A percentile compares a stretch with the other conserved stretches of the same genome.
Evolutionary conservation across 345 rosid genomes (phyloP).

Genomic region (Eucalyptus curtisii): DNA sequence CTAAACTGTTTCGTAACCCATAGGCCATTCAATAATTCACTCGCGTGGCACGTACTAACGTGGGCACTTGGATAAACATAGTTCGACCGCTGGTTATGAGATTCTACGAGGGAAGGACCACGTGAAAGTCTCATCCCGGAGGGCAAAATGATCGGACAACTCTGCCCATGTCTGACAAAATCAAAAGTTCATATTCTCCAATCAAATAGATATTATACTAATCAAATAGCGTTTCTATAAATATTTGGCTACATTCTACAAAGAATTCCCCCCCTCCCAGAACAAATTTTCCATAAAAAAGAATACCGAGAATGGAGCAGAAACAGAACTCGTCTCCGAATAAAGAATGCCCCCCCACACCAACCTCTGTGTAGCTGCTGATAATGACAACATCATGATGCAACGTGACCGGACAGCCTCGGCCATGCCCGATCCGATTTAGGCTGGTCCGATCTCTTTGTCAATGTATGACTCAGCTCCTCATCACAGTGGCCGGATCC

Average conservation of each 20-base stretch:
- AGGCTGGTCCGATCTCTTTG: not conserved
- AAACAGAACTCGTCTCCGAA: not conserved
- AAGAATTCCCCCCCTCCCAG: not conserved
- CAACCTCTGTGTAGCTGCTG: not conserved
- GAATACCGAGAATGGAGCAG: not conserved
- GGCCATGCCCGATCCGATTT: fast-evolving
- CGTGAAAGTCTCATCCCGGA: not conserved
- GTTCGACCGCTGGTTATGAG: not conserved
- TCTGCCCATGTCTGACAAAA: not conserved
- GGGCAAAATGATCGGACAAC: not conserved
- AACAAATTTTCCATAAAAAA: not conserved
- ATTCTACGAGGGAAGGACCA: not conserved
- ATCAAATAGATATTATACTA: not conserved
- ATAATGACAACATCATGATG: not conserved
- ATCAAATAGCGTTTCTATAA: not conserved
- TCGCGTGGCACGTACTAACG: not conserved
- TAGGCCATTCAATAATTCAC: not conserved
- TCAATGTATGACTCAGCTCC: not conserved
- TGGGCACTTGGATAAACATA: not conserved
- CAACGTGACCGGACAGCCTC: not conserved
- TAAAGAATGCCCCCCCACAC: not conserved
- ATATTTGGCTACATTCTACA: not conserved
- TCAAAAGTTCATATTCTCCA: not conserved
- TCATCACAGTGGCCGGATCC: not conserved
- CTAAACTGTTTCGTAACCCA: not conserved